These are phyloP conservation scores for Metarhizium humberi DNA, from an alignment of 2,329 filamentous ascomycete species.

Conservation along the genomic window DNA sequence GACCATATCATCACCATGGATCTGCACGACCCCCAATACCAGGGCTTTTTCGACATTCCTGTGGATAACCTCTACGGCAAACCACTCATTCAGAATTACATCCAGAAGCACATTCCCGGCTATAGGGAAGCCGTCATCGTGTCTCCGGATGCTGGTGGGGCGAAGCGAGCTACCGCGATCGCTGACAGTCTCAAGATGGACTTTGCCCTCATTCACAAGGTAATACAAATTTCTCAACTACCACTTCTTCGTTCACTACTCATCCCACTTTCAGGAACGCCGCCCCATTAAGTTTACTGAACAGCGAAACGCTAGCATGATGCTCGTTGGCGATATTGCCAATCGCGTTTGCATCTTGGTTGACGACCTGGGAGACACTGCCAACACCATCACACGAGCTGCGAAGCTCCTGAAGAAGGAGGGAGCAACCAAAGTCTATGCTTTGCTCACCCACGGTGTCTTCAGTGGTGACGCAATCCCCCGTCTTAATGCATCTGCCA, in stretches of 20 bases:
- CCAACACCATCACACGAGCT: conserved; percentile 92
- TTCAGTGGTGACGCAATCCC: conserved; percentile 92
- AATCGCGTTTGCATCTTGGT: conserved; percentile 80
- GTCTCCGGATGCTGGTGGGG: conserved; percentile 90
- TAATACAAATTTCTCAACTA: conserved; percentile 14
- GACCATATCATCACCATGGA: conserved; percentile 99
- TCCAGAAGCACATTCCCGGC: conserved; percentile 73
- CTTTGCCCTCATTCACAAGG: conserved; percentile 98
- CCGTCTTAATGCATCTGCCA: conserved; percentile 82
- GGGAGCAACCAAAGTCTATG: conserved; percentile 84
- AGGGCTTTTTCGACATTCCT: conserved; percentile 97
- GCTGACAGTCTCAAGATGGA: conserved; percentile 89
- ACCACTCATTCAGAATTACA: conserved; percentile 60
- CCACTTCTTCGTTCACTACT: conserved; percentile 24
- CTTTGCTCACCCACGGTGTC: conserved; percentile 88
- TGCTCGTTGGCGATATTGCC: conserved; percentile 81
- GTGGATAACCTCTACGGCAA: conserved; percentile 95
- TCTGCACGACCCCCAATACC: conserved; percentile 90
- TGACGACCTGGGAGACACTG: conserved; percentile 91
- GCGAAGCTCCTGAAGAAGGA: conserved; percentile 96
- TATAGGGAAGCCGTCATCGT: conserved; percentile 85
- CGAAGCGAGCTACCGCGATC: conserved; percentile 91
- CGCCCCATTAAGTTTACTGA: conserved; percentile 81
- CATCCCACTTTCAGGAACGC: conserved; percentile 55
- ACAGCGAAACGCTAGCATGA: conserved; percentile 88